Evolutionary conservation across 176 grass and related monocot genomes (phyloP), one percentile per base, ranked within the genome.

Genomic region (Oropetium thomaeum): DNA sequence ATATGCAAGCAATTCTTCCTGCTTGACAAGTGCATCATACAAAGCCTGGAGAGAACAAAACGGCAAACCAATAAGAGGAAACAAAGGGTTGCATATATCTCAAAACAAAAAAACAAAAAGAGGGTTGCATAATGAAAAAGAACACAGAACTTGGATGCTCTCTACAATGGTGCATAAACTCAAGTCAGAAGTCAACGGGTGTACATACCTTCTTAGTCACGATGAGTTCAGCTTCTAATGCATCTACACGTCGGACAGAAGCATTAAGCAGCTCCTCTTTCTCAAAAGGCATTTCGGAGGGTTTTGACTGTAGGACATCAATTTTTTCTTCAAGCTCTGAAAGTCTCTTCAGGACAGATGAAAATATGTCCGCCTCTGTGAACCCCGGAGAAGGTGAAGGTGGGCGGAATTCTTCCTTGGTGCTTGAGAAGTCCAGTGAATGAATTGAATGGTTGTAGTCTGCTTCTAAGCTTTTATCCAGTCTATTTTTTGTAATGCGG

Each of bases 181-280:
- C 19, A 33, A 16, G 31, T 11, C 20, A 30, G 27, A 52, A n/a
- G 2, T 22, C 49, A 9, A 52, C 22, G 49, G 22, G 17, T 70
- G 9, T 23, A 31, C 7, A 69, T 79, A 88, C 85, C 85, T 88
- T 88, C 55, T 92, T 92, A 39, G 89, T 85, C 74, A 88, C 89
- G 42, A 92, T 92, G 65, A 92, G 89, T 66, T 92, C 85, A 19
- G 89, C 85, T 67, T 92, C 89, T 57, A 92, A 62, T 28, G 89
- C 89, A 85, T 92, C 89, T 15, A 92, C 74, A 8, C 82, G 85
- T 23, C 80, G 57, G 42, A 92, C 82, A 82, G 89, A 82, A 34
- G 89, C 85, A 67, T 92, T 85, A 63, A 92, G 89, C 64, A 92
- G 69, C 73, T 92, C 89, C 62, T 92, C 89, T 79, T 92, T 88